Conservation (phyloP, 2,329 filamentous ascomycete genomes). For the Beauveria varroae region DNA sequence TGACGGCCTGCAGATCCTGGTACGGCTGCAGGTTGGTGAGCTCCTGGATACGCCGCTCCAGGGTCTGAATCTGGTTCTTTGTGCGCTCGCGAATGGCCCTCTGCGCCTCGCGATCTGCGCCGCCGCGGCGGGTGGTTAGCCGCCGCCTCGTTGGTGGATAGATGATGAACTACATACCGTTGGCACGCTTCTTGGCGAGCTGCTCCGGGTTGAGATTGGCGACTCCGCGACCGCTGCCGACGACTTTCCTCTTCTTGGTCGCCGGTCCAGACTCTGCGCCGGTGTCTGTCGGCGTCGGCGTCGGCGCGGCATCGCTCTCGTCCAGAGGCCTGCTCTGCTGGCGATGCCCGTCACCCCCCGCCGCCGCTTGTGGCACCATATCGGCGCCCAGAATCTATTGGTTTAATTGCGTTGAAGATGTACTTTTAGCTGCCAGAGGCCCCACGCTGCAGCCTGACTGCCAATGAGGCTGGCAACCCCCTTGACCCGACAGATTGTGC, state of each 20-base stretch:
- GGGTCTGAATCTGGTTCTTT: slow-evolving; percentile 66
- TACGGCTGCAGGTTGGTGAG: slow-evolving; percentile 75
- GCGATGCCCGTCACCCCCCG: neutral
- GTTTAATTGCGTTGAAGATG: neutral
- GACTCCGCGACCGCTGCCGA: slow-evolving; percentile 40
- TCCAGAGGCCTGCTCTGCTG: neutral
- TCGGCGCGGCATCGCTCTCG: slow-evolving; percentile 2
- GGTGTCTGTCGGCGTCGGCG: neutral
- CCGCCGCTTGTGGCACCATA: neutral
- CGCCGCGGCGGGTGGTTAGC: no score
- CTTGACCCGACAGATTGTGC: no score
- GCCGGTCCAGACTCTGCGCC: neutral
- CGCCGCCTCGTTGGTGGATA: no score
- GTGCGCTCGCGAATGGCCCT: slow-evolving; percentile 78
- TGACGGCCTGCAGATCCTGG: slow-evolving; percentile 69
- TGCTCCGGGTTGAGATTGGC: slow-evolving; percentile 67
- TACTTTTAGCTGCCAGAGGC: no score
- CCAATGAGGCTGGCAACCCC: no score
- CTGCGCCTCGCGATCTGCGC: slow-evolving; percentile 70
- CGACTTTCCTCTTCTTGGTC: slow-evolving; percentile 39
- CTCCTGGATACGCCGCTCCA: slow-evolving; percentile 67
- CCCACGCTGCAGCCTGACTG: no score
- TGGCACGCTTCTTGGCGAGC: slow-evolving; percentile 58
- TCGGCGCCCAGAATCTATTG: neutral
- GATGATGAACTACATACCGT: slow-evolving; percentile 32